These are phyloP conservation scores for Teunomyces aglyptinius DNA, from an alignment of 805 yeast genomes.

Conservation along the genomic window DNA sequence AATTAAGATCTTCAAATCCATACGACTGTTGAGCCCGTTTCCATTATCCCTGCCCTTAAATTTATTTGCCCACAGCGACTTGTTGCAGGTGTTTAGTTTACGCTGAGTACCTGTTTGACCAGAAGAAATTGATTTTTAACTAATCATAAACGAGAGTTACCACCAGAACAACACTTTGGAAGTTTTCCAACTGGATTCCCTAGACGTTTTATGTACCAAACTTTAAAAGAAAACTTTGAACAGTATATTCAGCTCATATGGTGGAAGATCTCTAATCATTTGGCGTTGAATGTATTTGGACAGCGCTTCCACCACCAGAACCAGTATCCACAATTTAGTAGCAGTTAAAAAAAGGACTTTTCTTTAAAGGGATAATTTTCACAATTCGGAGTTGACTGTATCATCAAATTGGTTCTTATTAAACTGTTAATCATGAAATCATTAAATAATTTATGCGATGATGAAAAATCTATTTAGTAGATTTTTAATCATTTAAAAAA, in stretches of 20 bases:
- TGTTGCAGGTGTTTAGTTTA: constrained; percentile 59
- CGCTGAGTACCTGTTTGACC: constrained; percentile 81
- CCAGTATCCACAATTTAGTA: background rate
- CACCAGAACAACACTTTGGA: no score
- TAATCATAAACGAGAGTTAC: constrained; percentile 44
- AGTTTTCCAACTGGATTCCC: no score
- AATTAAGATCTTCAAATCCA: constrained; percentile 50
- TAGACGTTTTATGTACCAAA: no score
- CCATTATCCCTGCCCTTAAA: constrained; percentile 2
- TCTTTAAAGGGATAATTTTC: background rate
- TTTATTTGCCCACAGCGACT: constrained; percentile 17
- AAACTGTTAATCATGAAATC: background rate
- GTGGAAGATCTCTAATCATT: constrained; percentile 3
- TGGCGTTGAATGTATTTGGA: constrained; percentile 6
- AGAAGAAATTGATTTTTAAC: constrained; percentile 72
- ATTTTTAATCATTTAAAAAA: background rate
- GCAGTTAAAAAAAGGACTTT: background rate
- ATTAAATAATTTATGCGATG: background rate
- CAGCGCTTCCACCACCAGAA: constrained; percentile 1
- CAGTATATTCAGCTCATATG: no score
- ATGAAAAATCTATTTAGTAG: background rate
- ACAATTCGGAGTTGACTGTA: background rate
- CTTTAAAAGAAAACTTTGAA: no score
- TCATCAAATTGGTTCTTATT: background rate
- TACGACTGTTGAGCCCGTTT: constrained; percentile 9